Evolutionary conservation across 2,329 filamentous ascomycete species (phyloP).

Genomic region (Penicillium palitans): DNA sequence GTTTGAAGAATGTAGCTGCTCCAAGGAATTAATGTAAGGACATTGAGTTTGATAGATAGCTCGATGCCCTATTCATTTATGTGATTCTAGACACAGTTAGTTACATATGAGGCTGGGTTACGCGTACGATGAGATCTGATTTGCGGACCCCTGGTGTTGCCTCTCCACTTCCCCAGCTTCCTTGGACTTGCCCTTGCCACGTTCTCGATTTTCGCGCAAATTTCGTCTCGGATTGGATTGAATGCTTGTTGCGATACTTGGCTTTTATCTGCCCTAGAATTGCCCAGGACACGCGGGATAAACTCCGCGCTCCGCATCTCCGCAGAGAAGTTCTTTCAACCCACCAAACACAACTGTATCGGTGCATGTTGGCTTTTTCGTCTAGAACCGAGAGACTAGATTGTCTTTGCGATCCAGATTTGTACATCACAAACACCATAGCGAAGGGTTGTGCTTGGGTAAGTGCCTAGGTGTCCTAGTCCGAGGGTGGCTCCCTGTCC

Average conservation of each 20-base stretch:
- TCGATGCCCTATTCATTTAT: not conserved
- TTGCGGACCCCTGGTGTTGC: constrained; percentile 1
- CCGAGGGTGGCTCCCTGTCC: not conserved
- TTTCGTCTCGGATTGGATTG: not conserved
- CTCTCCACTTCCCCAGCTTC: constrained; percentile 11
- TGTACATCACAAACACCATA: not conserved
- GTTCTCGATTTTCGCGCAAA: not conserved
- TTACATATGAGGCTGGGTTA: not conserved
- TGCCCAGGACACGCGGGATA: constrained; percentile 3
- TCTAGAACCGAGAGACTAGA: not conserved
- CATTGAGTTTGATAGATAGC: not conserved
- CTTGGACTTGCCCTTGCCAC: constrained; percentile 2
- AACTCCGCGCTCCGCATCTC: constrained; percentile 10
- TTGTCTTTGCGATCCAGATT: not conserved
- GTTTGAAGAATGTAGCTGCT: not conserved
- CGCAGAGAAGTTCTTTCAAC: constrained; percentile 4
- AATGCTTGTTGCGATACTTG: not conserved
- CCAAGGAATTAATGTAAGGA: not conserved
- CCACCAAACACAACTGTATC: not conserved
- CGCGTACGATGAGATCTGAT: constrained; percentile 7
- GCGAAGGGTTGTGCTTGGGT: not conserved
- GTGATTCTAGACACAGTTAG: not conserved
- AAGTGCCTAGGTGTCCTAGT: not conserved
- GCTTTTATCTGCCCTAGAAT: not conserved
- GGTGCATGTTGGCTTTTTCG: not conserved